Base-by-base conservation (phyloP, 225 moss, liverwort and hornwort species). In the Takakia lepidozioides region DNA sequence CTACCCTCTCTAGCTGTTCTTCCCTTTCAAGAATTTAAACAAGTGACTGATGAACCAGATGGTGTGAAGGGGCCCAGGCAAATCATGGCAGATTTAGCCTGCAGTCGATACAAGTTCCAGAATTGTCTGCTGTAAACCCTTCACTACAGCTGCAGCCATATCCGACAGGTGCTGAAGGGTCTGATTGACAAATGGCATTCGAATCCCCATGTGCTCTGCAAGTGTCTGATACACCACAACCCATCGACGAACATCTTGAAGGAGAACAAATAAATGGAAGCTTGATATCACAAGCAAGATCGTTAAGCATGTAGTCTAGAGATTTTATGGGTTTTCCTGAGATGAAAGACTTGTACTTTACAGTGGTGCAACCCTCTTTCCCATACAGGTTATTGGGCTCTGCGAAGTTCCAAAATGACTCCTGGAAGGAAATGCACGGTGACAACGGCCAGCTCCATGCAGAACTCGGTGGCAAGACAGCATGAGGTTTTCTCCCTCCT, bases 101-200 rank as follows among this genome's bases (percentile, higher is more conserved):
- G n/a, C n/a, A n/a, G n/a, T n/a, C n/a, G 52, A 70, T 57, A 70
- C 79, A 79, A 21, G 66, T 70, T 15, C 79, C 79, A 7, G 79
- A 54, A 9, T 66, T 70, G 21, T 79, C 79, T 2, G 38, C 25
- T 46, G 11, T 2, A 57, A 20, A 79, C 19, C 41, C 47, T 2
- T 43, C 45, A 49, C 69, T 64, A 23, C 79, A 79, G 18, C 59
- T 66, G 43, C 79, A 79, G 22, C 29, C 17, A 46, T 70, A 79
- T 2, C 74, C 70, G 0, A 79, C 63, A 2, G 63, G 25, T 1
- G 66, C 45, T 1, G 40, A 2, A 0, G 56, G 47, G 2, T 49
- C 19, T 13, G 70, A 27, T 18, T 67, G 59, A 20, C 79, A 79
- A 16, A 49, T 43, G 0, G 63, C 74, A 0, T 21, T 17, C 2